Conservation (phyloP, 768 basidiomycete genomes). For the Xerocomus spinulosus region DNA sequence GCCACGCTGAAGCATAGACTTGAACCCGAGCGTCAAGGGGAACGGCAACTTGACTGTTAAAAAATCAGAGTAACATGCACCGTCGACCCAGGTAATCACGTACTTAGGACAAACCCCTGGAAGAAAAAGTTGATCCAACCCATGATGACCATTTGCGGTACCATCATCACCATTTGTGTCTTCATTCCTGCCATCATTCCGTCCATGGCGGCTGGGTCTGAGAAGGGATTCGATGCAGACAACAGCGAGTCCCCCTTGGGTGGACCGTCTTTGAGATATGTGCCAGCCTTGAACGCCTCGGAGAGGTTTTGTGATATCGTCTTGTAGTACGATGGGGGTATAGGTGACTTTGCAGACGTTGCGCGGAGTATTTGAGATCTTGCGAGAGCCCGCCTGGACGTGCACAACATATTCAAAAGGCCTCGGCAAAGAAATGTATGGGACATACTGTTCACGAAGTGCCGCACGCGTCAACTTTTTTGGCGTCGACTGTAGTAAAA, state of each 20-base stretch:
- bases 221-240: slow-evolving; percentile 74
- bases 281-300: slow-evolving; percentile 66
- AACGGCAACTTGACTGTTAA: slow-evolving; percentile 88
- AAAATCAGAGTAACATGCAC: neutral
- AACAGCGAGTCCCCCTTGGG: slow-evolving; percentile 57
- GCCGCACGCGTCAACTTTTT: slow-evolving; percentile 74
- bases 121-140: slow-evolving; percentile 99
- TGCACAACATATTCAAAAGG: neutral
- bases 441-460: slow-evolving; percentile 87
- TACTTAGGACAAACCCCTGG: slow-evolving; percentile 96
- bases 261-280: slow-evolving; percentile 83
- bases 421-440: slow-evolving; percentile 1
- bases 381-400: slow-evolving; percentile 62
- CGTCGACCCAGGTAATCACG: slow-evolving; percentile 33
- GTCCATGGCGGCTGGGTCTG: slow-evolving; percentile 91
- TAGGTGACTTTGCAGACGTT: slow-evolving; percentile 74
- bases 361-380: slow-evolving; percentile 83
- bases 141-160: slow-evolving; percentile 98
- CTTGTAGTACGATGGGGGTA: slow-evolving; percentile 68
- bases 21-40: slow-evolving; percentile 94
- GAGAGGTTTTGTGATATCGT: slow-evolving; percentile 73
- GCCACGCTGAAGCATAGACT: slow-evolving; percentile 95
- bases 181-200: slow-evolving; percentile 99
- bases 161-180: slow-evolving; percentile 99
- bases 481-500: slow-evolving; percentile 78